Evolutionary conservation across 1,284 basidiomycete species (phyloP).

Genomic region (Kwoniella shivajii): DNA sequence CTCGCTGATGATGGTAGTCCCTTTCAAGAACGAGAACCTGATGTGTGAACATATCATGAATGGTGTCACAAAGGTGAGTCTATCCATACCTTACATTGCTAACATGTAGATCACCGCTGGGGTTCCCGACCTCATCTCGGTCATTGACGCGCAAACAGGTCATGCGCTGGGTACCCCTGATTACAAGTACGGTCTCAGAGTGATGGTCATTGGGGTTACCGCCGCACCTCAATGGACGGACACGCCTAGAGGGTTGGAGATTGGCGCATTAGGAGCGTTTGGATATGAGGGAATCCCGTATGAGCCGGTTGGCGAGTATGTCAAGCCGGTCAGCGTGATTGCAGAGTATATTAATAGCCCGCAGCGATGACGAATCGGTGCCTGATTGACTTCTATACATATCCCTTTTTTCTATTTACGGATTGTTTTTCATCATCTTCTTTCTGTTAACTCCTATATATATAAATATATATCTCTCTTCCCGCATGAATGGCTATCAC

Average conservation of each 20-base stretch:
- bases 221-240: constrained; percentile 64
- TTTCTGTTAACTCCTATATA: too few species aligned
- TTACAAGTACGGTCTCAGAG: constrained; percentile 62
- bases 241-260: constrained; percentile 58
- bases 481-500: too few species aligned
- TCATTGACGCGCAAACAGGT: constrained; percentile 62
- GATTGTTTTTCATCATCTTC: too few species aligned
- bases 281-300: constrained; percentile 41
- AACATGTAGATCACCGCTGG: constrained; percentile 53
- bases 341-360: too few species aligned
- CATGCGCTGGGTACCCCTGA: constrained; percentile 61
- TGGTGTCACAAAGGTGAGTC: constrained; percentile 42
- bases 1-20: constrained; percentile 47
- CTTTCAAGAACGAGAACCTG: constrained; percentile 65
- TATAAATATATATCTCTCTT: too few species aligned
- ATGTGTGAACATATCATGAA: constrained; percentile 56
- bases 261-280: constrained; percentile 37
- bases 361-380: too few species aligned
- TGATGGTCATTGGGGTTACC: constrained; percentile 62
- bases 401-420: too few species aligned
- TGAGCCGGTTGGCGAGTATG: constrained; percentile 44
- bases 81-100: neutral
- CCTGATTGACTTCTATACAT: too few species aligned
- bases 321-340: constrained; percentile 49
- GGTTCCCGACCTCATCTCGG: constrained; percentile 63